phyloP scores from a whole-genome alignment of 805 yeast species.

The Crinitomyces ghanaensis region DNA sequence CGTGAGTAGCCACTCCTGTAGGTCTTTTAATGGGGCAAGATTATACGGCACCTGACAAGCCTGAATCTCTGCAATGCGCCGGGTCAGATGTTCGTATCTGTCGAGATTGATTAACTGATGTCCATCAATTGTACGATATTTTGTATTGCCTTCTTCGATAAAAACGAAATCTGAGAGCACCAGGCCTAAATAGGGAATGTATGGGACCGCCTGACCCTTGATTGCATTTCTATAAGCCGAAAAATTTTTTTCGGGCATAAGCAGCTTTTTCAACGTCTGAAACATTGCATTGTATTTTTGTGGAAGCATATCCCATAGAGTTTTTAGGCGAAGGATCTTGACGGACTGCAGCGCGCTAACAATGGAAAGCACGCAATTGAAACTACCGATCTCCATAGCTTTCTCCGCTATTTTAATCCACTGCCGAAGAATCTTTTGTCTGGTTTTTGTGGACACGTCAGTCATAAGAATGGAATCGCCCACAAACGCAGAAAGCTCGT shows the following conservation, averaged over 20 bases:
- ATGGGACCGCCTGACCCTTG: slow-evolving; percentile 17
- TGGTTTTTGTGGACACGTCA: slow-evolving; percentile 19
- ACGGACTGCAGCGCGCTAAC: slow-evolving; percentile 26
- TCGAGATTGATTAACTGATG: slow-evolving; percentile 25
- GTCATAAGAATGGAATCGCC: slow-evolving; percentile 25
- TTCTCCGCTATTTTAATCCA: slow-evolving; percentile 29
- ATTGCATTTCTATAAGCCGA: slow-evolving; percentile 22
- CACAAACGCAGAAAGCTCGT: slow-evolving; percentile 27
- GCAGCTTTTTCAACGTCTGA: slow-evolving; percentile 18
- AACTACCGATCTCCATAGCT: slow-evolving; percentile 22
- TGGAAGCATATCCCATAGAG: slow-evolving; percentile 25
- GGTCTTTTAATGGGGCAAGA: slow-evolving; percentile 12
- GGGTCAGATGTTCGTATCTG: slow-evolving; percentile 22
- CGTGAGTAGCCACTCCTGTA: slow-evolving; percentile 25
- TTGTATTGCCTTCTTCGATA: slow-evolving; percentile 28
- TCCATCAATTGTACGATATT: slow-evolving; percentile 8
- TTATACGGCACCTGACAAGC: slow-evolving; percentile 21
- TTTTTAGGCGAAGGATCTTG: slow-evolving; percentile 24
- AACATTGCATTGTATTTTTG: slow-evolving; percentile 18
- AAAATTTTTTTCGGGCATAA: slow-evolving; percentile 28
- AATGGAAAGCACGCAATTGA: slow-evolving; percentile 25
- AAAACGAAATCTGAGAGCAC: slow-evolving; percentile 27
- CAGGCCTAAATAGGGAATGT: slow-evolving; percentile 28
- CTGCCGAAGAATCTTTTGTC: slow-evolving; percentile 24
- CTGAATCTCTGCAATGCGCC: slow-evolving; percentile 25